phyloP scores from a whole-genome alignment of 2,329 filamentous ascomycete genomes.

The Chaetomiaceae sp. region DNA sequence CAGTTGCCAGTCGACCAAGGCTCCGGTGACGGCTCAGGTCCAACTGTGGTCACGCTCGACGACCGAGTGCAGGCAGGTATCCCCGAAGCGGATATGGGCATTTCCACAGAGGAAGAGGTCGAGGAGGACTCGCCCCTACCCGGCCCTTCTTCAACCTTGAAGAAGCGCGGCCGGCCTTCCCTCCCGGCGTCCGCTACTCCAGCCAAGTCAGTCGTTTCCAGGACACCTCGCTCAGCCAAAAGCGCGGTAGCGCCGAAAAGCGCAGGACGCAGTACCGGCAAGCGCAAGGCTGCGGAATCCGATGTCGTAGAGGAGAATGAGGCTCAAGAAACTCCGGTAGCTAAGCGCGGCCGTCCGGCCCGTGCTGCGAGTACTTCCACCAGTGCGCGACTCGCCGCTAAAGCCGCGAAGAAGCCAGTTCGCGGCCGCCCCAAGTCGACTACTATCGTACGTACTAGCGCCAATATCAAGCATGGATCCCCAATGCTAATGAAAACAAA shows the following conservation, averaged over 20 bases:
- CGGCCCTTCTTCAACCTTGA: constrained; percentile 15
- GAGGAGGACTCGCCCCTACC: not conserved
- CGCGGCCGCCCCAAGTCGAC: constrained; percentile 21
- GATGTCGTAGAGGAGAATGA: constrained; percentile 12
- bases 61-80: constrained; percentile 5
- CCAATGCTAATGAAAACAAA: too few relatives aligned
- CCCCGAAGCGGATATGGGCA: constrained; percentile 17
- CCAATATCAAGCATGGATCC: too few relatives aligned
- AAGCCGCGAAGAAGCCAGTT: constrained; percentile 22
- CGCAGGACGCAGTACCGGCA: constrained; percentile 20
- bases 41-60: constrained; percentile 19
- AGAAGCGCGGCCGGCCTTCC: constrained; percentile 26
- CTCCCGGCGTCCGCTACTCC: constrained; percentile 23
- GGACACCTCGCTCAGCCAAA: constrained; percentile 17
- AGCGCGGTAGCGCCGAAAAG: constrained; percentile 17
- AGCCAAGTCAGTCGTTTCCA: constrained; percentile 11
- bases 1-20: constrained; percentile 1
- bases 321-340: constrained; percentile 13
- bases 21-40: not conserved
- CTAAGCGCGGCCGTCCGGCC: constrained; percentile 24
- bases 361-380: constrained; percentile 16
- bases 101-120: not conserved
- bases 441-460: constrained; percentile 19
- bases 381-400: constrained; percentile 25
- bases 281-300: constrained; percentile 28